Conservation (phyloP, 75 land plant species). For the Pinus taeda region DNA sequence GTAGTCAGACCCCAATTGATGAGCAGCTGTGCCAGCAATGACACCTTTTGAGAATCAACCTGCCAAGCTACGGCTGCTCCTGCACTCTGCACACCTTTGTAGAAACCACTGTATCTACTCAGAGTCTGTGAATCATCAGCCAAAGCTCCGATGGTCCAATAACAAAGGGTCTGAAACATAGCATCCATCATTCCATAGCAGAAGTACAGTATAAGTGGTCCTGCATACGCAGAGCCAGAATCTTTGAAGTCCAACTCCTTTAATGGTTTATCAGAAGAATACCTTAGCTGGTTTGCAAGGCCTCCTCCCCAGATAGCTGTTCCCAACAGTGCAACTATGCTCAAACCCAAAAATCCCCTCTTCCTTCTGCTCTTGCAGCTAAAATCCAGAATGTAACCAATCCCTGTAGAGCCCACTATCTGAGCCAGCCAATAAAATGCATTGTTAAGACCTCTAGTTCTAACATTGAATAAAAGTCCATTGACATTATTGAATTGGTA, state of each 20-base stretch:
- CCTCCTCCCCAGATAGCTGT: constrained; percentile 38
- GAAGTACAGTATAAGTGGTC: constrained; percentile 29
- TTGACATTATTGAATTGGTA: constrained; percentile 37
- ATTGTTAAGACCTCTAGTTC: constrained; percentile 30
- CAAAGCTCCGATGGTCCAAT: constrained; percentile 43
- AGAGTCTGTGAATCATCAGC: constrained; percentile 24
- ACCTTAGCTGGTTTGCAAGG: constrained; percentile 21
- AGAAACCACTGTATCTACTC: constrained; percentile 34
- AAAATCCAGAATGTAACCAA: constrained; percentile 28
- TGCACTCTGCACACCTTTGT: constrained; percentile 44
- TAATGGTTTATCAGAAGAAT: background rate
- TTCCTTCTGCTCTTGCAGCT: constrained; percentile 14
- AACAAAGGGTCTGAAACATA: constrained; percentile 37
- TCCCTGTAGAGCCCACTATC: constrained; percentile 21
- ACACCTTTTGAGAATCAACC: background rate
- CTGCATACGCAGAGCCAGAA: constrained; percentile 16
- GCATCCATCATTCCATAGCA: constrained; percentile 34
- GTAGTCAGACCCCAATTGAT: constrained; percentile 25
- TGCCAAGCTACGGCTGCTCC: constrained; percentile 47
- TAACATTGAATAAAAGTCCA: constrained; percentile 17
- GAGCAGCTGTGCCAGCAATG: constrained; percentile 19
- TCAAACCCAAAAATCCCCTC: constrained; percentile 24
- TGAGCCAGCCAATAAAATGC: constrained; percentile 31
- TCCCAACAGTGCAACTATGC: constrained; percentile 11
- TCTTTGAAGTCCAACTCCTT: constrained; percentile 13